A percentile compares a stretch with the other conserved stretches of the same genome.
Conservation (phyloP, 441 rosid species). For the Euphorbia schlechtendalii region DNA sequence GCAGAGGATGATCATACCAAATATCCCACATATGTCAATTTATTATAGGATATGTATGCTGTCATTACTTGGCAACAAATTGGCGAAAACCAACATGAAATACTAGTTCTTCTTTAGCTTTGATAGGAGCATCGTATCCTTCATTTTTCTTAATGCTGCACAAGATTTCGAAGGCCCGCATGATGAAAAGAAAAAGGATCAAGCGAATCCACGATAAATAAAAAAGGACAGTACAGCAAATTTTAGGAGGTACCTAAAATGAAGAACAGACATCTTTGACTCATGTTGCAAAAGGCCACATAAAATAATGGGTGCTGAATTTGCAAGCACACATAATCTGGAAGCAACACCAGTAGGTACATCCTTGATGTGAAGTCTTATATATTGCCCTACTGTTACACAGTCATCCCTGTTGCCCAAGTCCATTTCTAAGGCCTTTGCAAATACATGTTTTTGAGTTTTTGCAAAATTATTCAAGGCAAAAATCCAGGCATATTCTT, state of each 20-base stretch:
- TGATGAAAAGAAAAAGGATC: conserved; percentile 6
- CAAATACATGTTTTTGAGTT: conserved; percentile 76
- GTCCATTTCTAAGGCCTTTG: conserved; percentile 52
- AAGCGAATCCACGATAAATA: not conserved
- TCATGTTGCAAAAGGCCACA: conserved; percentile 94
- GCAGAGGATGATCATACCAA: conserved; percentile 6
- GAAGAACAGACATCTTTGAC: conserved; percentile 93
- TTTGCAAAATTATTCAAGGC: conserved; percentile 78
- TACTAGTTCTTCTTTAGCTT: conserved; percentile 80
- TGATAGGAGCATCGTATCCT: conserved; percentile 65
- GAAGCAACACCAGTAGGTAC: conserved; percentile 56
- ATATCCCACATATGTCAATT: conserved; percentile 1
- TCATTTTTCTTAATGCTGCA: conserved; percentile 83
- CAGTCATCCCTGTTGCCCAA: conserved; percentile 50
- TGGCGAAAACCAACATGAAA: conserved; percentile 97
- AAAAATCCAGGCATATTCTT: conserved; percentile 85
- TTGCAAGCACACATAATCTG: conserved; percentile 40
- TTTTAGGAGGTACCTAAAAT: conserved; percentile 63
- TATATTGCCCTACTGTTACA: conserved; percentile 52
- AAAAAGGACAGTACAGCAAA: conserved; percentile 9
- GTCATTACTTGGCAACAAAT: conserved; percentile 68
- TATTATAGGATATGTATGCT: not conserved
- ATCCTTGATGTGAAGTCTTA: conserved; percentile 70
- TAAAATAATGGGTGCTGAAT: conserved; percentile 43
- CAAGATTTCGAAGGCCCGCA: conserved; percentile 11